Evolutionary conservation across 2,329 filamentous ascomycete genomes (phyloP).

Genomic region (Microsporum canis): DNA sequence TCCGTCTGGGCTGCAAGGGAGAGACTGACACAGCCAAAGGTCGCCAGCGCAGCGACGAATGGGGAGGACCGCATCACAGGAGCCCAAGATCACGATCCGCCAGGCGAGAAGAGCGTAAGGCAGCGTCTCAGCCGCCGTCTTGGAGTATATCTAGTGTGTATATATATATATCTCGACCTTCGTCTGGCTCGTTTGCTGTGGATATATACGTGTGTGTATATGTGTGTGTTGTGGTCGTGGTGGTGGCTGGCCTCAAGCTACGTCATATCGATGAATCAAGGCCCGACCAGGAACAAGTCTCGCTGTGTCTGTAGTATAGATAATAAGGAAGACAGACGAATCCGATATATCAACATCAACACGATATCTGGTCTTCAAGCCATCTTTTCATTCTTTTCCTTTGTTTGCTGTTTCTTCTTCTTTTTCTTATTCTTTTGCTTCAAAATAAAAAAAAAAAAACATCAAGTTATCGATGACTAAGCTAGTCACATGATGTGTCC

Average conservation of each 20-base stretch:
- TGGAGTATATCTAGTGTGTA: background rate
- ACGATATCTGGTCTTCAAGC: background rate
- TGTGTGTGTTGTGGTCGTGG: too few relatives aligned
- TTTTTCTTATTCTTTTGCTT: background rate
- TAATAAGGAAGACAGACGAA: too few relatives aligned
- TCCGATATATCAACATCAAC: background rate
- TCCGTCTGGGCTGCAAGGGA: conserved; percentile 18
- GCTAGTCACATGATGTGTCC: background rate
- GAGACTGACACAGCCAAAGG: conserved; percentile 3
- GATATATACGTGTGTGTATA: background rate
- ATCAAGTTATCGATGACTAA: background rate
- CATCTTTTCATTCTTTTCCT: background rate
- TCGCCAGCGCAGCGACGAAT: background rate
- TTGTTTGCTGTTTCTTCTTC: background rate
- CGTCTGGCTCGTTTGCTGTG: background rate
- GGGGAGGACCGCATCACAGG: background rate
- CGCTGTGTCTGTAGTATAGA: too few relatives aligned
- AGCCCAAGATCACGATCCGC: background rate
- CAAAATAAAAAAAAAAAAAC: background rate
- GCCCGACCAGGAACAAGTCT: too few relatives aligned
- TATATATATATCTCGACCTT: background rate
- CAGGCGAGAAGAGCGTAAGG: background rate
- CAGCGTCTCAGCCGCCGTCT: background rate
- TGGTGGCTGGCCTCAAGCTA: too few relatives aligned
- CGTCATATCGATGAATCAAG: too few relatives aligned